phyloP scores from a whole-genome alignment of 2,329 filamentous ascomycete genomes.

The Setomelanomma holmii region DNA sequence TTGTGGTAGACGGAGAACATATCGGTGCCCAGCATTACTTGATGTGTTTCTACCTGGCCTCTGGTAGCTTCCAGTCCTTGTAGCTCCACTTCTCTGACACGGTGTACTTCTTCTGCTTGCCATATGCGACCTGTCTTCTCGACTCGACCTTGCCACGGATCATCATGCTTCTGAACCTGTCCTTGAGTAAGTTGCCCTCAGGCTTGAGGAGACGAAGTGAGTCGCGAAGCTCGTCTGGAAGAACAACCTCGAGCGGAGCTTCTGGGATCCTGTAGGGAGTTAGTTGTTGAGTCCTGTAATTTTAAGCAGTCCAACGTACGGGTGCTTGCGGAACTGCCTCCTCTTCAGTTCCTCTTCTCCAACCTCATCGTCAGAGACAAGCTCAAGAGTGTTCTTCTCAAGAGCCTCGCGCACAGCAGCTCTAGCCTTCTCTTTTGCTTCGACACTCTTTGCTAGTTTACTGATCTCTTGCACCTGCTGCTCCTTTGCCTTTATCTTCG shows the following conservation, averaged over 20 bases:
- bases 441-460: slow-evolving; percentile 70
- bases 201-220: slow-evolving; percentile 69
- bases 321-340: slow-evolving; percentile 73
- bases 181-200: slow-evolving; percentile 92
- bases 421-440: slow-evolving; percentile 62
- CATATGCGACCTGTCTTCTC: slow-evolving; percentile 78
- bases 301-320: slow-evolving; percentile 36
- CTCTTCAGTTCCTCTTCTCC: slow-evolving; percentile 64
- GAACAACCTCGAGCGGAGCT: slow-evolving; percentile 60
- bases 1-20: no score
- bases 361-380: slow-evolving; percentile 42
- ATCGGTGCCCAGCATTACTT: neutral
- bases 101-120: slow-evolving; percentile 81
- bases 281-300: slow-evolving; percentile 5
- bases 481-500: slow-evolving; percentile 74
- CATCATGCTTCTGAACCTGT: slow-evolving; percentile 87
- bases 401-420: slow-evolving; percentile 34
- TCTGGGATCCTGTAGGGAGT: slow-evolving; percentile 68
- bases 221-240: slow-evolving; percentile 59
- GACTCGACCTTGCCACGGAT: slow-evolving; percentile 89
- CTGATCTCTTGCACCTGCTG: slow-evolving; percentile 75
- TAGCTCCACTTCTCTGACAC: slow-evolving; percentile 96
- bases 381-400: slow-evolving; percentile 32
- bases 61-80: slow-evolving; percentile 80
- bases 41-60: slow-evolving; percentile 1